Base-by-base conservation (phyloP, 768 basidiomycete genomes). In the Russula brevipes region DNA sequence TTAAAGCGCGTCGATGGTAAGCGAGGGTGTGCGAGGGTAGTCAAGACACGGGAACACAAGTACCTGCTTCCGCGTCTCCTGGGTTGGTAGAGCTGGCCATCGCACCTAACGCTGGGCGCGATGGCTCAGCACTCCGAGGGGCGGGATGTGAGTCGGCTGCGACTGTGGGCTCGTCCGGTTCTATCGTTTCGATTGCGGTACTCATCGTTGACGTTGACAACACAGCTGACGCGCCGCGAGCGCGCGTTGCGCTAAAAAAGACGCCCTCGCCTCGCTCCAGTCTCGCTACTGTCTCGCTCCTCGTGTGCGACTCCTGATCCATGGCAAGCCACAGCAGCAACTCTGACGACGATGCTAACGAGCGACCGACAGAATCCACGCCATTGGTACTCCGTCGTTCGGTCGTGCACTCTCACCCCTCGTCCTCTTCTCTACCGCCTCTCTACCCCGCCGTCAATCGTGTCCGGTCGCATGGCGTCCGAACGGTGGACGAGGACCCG, bases 11-110 rank as follows among this genome's bases (percentile, higher is more conserved):
- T 31, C 33, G 33, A 31, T 17, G 35, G 38, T 8, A 19, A n/a
- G 35, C 19, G 10, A 3, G 49, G 19, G 24, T 6, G 19, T 16
- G 35, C 11, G 38, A 16, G 16, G 2, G 41, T 42, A 24, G 36
- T 54, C 39, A 14, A 54, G 10, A 24, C 10, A 33, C 6, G 46
- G 54, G 30, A 6, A 9, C 5, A 3, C 4, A 36, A 81, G 65
- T 69, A 84, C 92, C 92, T 61, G 88, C 81, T 76, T 94, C 93
- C 70, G 90, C 86, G 69, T 91, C 89, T 56, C 59, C 44, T 4
- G 46, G 60, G 16, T 75, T 77, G 38, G 79, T 79, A 16, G 78
- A 83, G 0, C 83, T 79, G 17, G 85, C 83, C 77, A 83, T 78
- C 62, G 59, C 76, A 76, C 63, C 78, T 77, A 14, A 83, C 80